phyloP scores from a whole-genome alignment of 2,329 filamentous ascomycete genomes.

The Apiospora hydei region DNA sequence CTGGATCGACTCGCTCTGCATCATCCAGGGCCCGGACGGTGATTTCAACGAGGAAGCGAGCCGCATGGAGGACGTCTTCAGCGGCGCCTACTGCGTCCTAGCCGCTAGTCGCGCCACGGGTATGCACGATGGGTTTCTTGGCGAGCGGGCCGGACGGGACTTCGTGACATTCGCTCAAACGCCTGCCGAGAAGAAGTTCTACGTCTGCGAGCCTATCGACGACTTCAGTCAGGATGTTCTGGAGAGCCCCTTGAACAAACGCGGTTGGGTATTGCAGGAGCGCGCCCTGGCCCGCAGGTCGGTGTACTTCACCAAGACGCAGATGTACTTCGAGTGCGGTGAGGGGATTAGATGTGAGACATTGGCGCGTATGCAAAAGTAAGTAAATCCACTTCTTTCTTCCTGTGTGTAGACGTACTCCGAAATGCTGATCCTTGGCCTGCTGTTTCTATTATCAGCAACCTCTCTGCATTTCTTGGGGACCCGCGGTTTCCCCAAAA shows the following conservation, averaged over 20 bases:
- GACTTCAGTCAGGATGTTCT: constrained; percentile 45
- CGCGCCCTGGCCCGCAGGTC: constrained; percentile 45
- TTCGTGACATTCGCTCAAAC: neutral
- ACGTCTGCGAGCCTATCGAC: constrained; percentile 41
- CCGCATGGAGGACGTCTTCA: constrained; percentile 23
- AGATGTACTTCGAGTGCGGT: constrained; percentile 50
- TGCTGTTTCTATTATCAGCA: neutral
- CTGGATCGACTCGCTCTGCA: no score
- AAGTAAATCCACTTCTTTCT: neutral
- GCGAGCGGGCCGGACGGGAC: neutral
- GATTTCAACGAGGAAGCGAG: constrained; percentile 29
- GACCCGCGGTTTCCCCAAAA: constrained; percentile 38
- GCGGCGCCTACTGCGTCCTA: neutral
- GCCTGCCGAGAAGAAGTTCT: neutral
- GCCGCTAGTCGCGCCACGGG: neutral
- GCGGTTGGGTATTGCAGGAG: constrained; percentile 52
- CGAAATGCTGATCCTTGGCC: no score
- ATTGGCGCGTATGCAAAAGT: constrained; percentile 44
- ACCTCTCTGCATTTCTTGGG: constrained; percentile 38
- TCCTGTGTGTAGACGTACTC: no score
- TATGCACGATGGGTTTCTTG: neutral
- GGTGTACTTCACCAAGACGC: constrained; percentile 45
- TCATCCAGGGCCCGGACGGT: constrained; percentile 27
- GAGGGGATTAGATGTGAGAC: constrained; percentile 45
- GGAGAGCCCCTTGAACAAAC: constrained; percentile 39